Evolutionary conservation across 2,329 filamentous ascomycete genomes (phyloP).

Genomic region (Fusarium guadeloupense): DNA sequence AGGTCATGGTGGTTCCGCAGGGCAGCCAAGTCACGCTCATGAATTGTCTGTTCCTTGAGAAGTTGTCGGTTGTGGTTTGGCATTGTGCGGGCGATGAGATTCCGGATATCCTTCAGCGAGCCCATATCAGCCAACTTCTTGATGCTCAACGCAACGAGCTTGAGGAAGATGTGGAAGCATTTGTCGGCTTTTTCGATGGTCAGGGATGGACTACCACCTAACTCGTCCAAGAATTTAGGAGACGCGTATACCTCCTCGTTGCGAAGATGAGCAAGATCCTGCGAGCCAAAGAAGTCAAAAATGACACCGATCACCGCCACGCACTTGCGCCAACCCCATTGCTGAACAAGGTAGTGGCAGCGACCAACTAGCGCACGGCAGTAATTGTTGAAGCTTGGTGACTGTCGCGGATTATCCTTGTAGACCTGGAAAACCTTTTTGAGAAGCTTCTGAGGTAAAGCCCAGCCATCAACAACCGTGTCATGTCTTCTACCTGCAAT

Average conservation of each 20-base stretch:
- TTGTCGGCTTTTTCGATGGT: constrained; percentile 63
- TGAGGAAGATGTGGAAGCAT: constrained; percentile 75
- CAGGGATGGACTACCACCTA: constrained; percentile 58
- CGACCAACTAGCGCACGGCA: constrained; percentile 67
- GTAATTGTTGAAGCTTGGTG: constrained; percentile 72
- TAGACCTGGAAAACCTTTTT: constrained; percentile 68
- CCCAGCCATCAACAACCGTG: constrained; percentile 64
- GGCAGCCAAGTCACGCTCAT: constrained; percentile 69
- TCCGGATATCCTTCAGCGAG: constrained; percentile 66
- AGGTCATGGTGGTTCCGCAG: constrained; percentile 75
- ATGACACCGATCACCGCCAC: constrained; percentile 67
- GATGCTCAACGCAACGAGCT: constrained; percentile 68
- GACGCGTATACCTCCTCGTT: constrained; percentile 72
- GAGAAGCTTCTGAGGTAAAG: constrained; percentile 64
- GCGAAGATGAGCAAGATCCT: constrained; percentile 68
- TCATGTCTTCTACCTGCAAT: constrained; percentile 47
- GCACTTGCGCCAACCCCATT: constrained; percentile 72
- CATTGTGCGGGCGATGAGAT: constrained; percentile 68
- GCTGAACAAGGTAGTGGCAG: constrained; percentile 69
- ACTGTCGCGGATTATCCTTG: constrained; percentile 62
- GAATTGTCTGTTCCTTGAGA: constrained; percentile 68
- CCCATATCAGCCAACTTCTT: constrained; percentile 58
- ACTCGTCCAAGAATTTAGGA: constrained; percentile 67
- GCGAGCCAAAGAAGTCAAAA: constrained; percentile 74
- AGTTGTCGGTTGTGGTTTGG: constrained; percentile 74